phyloP scores from a whole-genome alignment of 257 asterid genomes.

The Primulina eburnea region DNA sequence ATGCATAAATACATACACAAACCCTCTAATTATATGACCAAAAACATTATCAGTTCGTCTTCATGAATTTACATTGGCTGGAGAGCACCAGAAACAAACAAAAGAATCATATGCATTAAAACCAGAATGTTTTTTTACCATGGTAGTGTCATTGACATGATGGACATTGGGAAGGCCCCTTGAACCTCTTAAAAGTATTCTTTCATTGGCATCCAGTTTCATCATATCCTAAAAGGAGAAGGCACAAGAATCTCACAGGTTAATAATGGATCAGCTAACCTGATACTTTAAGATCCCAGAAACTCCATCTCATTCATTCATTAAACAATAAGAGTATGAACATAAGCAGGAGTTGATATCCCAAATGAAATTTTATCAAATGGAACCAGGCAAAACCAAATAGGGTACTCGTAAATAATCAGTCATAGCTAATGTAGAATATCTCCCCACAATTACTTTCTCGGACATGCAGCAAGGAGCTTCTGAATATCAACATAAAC shows the following conservation, averaged over 20 bases:
- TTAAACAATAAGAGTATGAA: too few species aligned
- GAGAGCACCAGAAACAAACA: neutral
- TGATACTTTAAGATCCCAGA: too few species aligned
- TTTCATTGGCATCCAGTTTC: conserved; percentile 68
- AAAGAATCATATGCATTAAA: neutral
- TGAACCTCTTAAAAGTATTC: conserved; percentile 63
- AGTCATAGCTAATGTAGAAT: neutral
- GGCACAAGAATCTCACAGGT: neutral
- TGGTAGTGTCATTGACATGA: conserved; percentile 71
- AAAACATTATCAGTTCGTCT: neutral
- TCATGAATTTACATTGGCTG: neutral
- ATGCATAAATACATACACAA: neutral
- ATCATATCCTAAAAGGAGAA: conserved; percentile 73
- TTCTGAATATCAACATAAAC: neutral
- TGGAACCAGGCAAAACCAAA: neutral
- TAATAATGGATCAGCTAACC: neutral
- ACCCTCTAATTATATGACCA: neutral
- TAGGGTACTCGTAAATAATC: too few species aligned
- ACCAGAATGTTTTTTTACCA: conserved; percentile 42
- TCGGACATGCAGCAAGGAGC: neutral
- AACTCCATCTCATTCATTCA: neutral
- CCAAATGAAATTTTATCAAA: too few species aligned
- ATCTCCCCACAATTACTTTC: neutral
- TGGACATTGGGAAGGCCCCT: conserved; percentile 77
- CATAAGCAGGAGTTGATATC: neutral